Conservation (phyloP, 1,139 yeast species). For the Hansenula lynferdii region DNA sequence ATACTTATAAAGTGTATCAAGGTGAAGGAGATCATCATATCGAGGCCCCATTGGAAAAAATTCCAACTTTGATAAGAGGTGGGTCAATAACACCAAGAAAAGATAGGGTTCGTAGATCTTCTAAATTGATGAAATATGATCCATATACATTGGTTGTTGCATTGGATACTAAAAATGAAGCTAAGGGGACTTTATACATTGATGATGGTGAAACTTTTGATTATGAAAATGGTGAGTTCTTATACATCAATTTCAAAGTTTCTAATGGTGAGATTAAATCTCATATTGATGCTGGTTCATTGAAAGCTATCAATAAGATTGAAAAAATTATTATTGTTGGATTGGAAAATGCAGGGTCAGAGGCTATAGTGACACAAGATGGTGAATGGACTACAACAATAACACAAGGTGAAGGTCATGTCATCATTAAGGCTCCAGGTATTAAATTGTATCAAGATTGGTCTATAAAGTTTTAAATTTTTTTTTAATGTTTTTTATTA, state of each 20-base stretch:
- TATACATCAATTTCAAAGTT: conserved; percentile 35
- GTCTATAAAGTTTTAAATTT: conserved; percentile 13
- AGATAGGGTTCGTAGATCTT: conserved; percentile 74
- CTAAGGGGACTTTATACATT: conserved; percentile 57
- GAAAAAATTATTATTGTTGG: conserved; percentile 62
- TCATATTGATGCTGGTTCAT: conserved; percentile 21
- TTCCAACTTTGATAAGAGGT: conserved; percentile 74
- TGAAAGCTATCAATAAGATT: conserved; percentile 30
- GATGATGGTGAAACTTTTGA: conserved; percentile 82
- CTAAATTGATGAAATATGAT: conserved; percentile 71
- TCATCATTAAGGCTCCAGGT: conserved; percentile 49
- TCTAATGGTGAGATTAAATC: conserved; percentile 24
- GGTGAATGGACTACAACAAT: conserved; percentile 34
- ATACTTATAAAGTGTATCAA: conserved; percentile 33
- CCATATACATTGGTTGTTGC: conserved; percentile 80
- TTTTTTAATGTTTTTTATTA: neutral
- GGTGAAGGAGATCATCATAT: conserved; percentile 34
- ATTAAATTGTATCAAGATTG: conserved; percentile 42
- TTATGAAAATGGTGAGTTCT: conserved; percentile 47
- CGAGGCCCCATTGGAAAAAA: conserved; percentile 51
- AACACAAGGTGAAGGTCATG: conserved; percentile 19
- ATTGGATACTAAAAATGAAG: conserved; percentile 42
- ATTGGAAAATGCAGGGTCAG: conserved; percentile 10
- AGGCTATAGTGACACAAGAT: conserved; percentile 32
- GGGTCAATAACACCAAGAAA: conserved; percentile 70